Conservation (phyloP, 768 basidiomycete genomes). For the Auriculariales sp. region DNA sequence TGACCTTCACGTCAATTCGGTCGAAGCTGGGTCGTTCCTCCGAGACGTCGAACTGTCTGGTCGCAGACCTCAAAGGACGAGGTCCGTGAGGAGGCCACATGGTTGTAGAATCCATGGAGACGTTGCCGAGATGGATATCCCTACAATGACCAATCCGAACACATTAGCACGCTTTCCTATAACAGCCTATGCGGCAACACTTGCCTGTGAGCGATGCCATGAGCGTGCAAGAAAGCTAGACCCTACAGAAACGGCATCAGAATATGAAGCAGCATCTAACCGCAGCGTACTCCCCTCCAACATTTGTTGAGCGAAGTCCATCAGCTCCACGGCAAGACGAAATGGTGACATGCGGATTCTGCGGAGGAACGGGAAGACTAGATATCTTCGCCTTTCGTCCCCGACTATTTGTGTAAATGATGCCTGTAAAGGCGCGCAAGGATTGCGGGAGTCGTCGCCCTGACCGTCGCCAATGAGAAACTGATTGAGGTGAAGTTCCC, state of each 20-base stretch:
- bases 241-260: background rate
- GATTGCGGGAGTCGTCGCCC: background rate
- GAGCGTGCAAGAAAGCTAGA: background rate
- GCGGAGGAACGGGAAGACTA: background rate
- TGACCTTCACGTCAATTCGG: background rate
- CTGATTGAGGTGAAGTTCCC: background rate
- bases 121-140: background rate
- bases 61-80: background rate
- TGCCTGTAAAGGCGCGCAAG: background rate
- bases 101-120: background rate
- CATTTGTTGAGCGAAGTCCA: background rate
- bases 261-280: background rate
- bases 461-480: background rate
- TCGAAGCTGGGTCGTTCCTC: background rate
- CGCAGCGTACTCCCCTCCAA: background rate
- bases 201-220: background rate
- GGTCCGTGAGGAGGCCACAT: background rate
- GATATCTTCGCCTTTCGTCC: background rate
- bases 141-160: too few relatives aligned
- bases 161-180: background rate
- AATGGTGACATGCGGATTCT: background rate
- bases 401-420: background rate
- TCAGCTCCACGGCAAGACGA: background rate
- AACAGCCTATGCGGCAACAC: background rate
- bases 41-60: background rate